phyloP scores from a whole-genome alignment of 305 asterid genomes.

The Euphrasia arctica region DNA sequence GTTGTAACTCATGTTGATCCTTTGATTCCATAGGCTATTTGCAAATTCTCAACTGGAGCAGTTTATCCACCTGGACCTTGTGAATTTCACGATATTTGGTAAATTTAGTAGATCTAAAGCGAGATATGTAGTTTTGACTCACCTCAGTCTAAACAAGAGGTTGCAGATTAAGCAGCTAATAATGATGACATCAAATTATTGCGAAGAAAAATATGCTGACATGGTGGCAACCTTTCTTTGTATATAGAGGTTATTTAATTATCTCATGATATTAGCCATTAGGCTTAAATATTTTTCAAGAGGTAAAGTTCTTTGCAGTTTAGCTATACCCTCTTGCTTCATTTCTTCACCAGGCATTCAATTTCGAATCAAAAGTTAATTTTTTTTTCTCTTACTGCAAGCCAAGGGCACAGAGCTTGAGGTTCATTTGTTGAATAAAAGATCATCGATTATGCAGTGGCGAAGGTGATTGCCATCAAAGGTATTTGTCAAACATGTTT shows the following conservation, averaged over 20 bases:
- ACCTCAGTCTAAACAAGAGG: neutral
- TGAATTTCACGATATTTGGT: conserved; percentile 34
- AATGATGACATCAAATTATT: too few relatives aligned
- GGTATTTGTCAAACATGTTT: neutral
- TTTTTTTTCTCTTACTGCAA: neutral
- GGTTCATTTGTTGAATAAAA: conserved; percentile 38
- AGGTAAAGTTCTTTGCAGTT: neutral
- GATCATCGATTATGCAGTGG: conserved; percentile 2
- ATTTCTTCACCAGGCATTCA: conserved; percentile 7
- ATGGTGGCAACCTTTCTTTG: neutral
- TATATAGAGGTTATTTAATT: neutral
- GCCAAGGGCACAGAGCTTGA: conserved; percentile 66
- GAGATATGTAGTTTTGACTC: neutral
- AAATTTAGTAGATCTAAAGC: neutral
- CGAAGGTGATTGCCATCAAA: neutral
- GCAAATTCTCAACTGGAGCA: conserved; percentile 60
- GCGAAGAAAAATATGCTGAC: too few relatives aligned
- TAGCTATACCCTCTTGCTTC: neutral
- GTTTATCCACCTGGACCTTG: conserved; percentile 83
- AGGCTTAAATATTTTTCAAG: neutral
- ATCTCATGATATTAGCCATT: neutral
- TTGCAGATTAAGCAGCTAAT: too few relatives aligned
- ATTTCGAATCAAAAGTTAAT: conserved; percentile 10
- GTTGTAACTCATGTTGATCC: conserved; percentile 23
- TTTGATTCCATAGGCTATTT: conserved; percentile 52